These are phyloP conservation scores for Chlorella variabilis DNA, from an alignment of 163 green algal species.

Conservation along the genomic window DNA sequence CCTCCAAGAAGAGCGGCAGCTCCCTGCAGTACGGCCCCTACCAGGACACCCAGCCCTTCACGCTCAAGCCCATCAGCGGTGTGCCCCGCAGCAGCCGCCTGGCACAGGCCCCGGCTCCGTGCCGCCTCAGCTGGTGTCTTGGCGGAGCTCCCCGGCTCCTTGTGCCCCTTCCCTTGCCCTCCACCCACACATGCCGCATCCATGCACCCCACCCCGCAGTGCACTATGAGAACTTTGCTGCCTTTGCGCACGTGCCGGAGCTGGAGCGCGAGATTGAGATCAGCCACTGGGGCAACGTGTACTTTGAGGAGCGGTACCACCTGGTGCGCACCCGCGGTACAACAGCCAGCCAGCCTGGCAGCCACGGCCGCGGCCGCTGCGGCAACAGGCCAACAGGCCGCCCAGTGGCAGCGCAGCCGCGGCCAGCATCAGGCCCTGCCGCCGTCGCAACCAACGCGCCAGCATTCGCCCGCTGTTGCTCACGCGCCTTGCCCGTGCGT, in stretches of 20 bases:
- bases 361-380: too few species aligned
- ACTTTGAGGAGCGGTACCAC: conserved; percentile 89
- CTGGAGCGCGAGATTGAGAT: conserved; percentile 88
- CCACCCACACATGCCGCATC: too few species aligned
- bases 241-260: conserved; percentile 59
- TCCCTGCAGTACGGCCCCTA: conserved; percentile 73
- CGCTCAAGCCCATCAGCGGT: conserved; percentile 40
- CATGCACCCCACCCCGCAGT: conserved; percentile 33
- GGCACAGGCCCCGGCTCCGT: not conserved
- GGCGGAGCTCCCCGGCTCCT: too few species aligned
- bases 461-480: not conserved
- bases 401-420: too few species aligned
- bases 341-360: too few species aligned
- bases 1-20: conserved; percentile 52
- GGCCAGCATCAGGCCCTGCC: too few species aligned
- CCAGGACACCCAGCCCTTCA: conserved; percentile 58
- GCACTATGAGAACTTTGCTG: conserved; percentile 79
- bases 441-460: too few species aligned
- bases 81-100: too few species aligned
- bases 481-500: not conserved
- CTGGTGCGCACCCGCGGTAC: conserved; percentile 56
- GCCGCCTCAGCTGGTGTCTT: not conserved
- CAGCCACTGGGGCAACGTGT: conserved; percentile 93
- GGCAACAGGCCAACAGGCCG: too few species aligned
- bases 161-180: too few species aligned